phyloP scores from a whole-genome alignment of 1,284 basidiomycete species.

The Filobasidium uniguttulatum region DNA sequence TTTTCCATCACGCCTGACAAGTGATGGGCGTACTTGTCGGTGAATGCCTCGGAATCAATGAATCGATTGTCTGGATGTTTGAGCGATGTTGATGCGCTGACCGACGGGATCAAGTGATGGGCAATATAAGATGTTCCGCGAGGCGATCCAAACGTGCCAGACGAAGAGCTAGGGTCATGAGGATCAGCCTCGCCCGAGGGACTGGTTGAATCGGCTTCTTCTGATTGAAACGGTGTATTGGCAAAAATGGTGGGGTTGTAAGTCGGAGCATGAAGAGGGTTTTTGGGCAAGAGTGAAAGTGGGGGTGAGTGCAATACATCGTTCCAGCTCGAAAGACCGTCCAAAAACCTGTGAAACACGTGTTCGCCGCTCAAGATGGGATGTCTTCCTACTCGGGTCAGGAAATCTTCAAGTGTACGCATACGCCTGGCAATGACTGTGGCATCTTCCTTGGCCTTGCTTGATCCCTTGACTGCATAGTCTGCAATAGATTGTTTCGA shows the following conservation, averaged over 20 bases:
- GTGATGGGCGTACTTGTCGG: conserved; percentile 87
- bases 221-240: conserved; percentile 35
- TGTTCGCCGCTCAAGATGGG: conserved; percentile 88
- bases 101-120: conserved; percentile 56
- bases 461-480: conserved; percentile 86
- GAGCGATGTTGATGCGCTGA: conserved; percentile 70
- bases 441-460: conserved; percentile 90
- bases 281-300: conserved; percentile 78
- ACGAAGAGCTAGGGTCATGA: neutral
- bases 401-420: conserved; percentile 87
- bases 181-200: conserved; percentile 38
- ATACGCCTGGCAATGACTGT: conserved; percentile 82
- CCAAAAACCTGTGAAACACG: conserved; percentile 87
- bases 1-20: conserved; percentile 87
- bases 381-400: conserved; percentile 77
- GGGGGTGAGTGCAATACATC: conserved; percentile 88
- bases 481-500: conserved; percentile 92
- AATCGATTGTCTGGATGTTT: conserved; percentile 85
- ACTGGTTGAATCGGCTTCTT: conserved; percentile 46
- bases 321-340: conserved; percentile 88
- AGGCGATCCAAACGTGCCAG: neutral
- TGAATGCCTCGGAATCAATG: conserved; percentile 90
- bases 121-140: conserved; percentile 29
- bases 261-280: conserved; percentile 85
- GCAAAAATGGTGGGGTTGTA: conserved; percentile 62